Evolutionary conservation across 176 grass and related monocot species (phyloP), one percentile per base, ranked within the genome.

Genomic region (Urochloa ruziziensis): DNA sequence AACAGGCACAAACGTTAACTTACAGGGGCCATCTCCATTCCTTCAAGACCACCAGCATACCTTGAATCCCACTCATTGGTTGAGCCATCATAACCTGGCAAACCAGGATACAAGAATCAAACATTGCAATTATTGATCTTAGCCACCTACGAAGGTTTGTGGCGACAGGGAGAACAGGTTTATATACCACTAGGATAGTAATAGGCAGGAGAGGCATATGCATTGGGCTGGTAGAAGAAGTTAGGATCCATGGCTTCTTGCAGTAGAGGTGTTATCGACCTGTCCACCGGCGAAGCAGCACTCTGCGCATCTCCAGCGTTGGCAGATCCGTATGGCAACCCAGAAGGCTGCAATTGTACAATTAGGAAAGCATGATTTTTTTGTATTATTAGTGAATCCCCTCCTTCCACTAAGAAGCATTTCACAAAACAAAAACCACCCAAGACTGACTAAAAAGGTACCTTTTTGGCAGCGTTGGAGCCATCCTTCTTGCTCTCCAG

Each of bases 61-160:
- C 89, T 86, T 54, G 95, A 82, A 84, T 89, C 84, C 95, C 95
- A 98, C 78, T 95, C 92, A 83, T 89, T 91, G 33, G 86, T 18
- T 53, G 92, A 92, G 79, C 88, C 92, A 78, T 98, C 90, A 84
- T 90, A 98, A 87, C 95, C 95, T 97, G 73, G 68, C 18, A 13
- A 5, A 84, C n/a, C n/a, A 83, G 16, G 82, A 83, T 17, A 73
- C 57, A 58, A 28, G 70, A 75, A 78, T 84, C 7, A 62, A 29
- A 29, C 16, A 29, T 44, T 30, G n/a, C 25, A 79, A 74, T 62
- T 23, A 71, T 70, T 67, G 62, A 51, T n/a, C 39, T 46, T 29
- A 14, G 28, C 58, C 10, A 67, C 56, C 65, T 42, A 90, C 10
- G 18, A 81, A 66, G 24, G 62, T 24, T 5, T 54, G 19, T 40